Evolutionary conservation across 352 stramenopile species (phyloP).

Genomic region (Hyaloperonospora brassicae): DNA sequence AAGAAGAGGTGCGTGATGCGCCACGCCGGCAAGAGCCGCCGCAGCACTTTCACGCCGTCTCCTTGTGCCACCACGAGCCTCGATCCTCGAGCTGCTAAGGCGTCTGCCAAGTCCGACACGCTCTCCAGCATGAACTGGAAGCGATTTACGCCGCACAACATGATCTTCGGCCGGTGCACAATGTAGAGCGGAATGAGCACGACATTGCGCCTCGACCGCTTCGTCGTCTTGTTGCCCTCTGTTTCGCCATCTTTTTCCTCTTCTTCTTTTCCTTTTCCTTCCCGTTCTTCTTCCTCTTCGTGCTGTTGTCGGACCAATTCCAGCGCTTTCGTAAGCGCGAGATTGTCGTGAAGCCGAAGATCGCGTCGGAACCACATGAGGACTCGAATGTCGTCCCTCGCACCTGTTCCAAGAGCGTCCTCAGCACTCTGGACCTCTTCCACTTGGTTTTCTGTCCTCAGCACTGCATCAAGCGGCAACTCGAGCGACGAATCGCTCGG

Average conservation of each 20-base stretch:
- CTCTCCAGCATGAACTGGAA: constrained; percentile 92
- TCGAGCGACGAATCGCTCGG: background rate
- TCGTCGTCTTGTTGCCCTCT: background rate
- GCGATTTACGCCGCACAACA: constrained; percentile 65
- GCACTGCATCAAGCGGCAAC: background rate
- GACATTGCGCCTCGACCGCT: constrained; percentile 9
- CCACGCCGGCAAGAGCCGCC: constrained; percentile 73
- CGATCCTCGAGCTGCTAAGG: constrained; percentile 50
- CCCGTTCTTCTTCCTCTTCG: no score
- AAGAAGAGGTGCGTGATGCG: constrained; percentile 87
- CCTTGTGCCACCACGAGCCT: constrained; percentile 69
- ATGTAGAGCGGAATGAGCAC: constrained; percentile 84
- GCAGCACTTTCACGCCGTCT: constrained; percentile 69
- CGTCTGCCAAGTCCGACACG: constrained; percentile 72
- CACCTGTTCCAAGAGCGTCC: constrained; percentile 1
- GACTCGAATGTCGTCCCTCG: constrained; percentile 22
- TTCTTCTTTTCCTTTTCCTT: no score
- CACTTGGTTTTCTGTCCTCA: background rate
- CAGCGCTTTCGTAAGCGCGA: constrained; percentile 79
- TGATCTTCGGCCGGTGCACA: constrained; percentile 78
- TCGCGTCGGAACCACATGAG: constrained; percentile 93
- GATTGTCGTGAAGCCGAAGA: constrained; percentile 94
- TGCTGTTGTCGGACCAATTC: constrained; percentile 19
- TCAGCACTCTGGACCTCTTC: constrained; percentile 1
- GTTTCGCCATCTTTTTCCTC: background rate